A percentile compares a stretch with the other conserved stretches of the same genome.
Conservation (phyloP, 2,329 filamentous ascomycete species). For the Ascochyta pisi region DNA sequence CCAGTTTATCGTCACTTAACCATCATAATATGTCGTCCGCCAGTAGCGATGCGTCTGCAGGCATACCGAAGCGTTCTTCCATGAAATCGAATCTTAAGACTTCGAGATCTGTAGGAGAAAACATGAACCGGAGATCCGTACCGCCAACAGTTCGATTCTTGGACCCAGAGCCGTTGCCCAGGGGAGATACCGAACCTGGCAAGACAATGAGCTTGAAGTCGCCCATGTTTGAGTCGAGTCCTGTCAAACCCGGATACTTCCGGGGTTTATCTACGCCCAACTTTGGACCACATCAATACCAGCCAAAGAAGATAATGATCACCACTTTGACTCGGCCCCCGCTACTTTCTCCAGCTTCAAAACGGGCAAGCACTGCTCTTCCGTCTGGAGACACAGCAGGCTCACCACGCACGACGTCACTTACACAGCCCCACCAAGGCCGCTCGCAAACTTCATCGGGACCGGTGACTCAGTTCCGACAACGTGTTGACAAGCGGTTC, state of each 20-base stretch:
- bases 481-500: constrained; percentile 22
- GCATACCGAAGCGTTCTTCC: constrained; percentile 21
- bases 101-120: constrained; percentile 21
- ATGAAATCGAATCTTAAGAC: constrained; percentile 34
- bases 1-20: constrained; percentile 21
- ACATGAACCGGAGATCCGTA: constrained; percentile 23
- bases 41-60: constrained; percentile 8
- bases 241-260: constrained; percentile 6
- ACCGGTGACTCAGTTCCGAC: constrained; percentile 12
- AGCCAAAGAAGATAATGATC: constrained; percentile 7
- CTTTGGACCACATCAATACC: constrained; percentile 15
- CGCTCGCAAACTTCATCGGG: constrained; percentile 7
- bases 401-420: constrained; percentile 3
- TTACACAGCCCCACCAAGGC: constrained; percentile 14
- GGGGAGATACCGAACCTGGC: constrained; percentile 3
- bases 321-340: constrained; percentile 10
- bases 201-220: background rate
- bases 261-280: constrained; percentile 16
- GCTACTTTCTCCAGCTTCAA: constrained; percentile 7
- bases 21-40: constrained; percentile 28
- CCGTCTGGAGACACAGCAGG: background rate
- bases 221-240: background rate
- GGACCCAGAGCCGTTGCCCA: constrained; percentile 26
- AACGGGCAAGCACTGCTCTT: constrained; percentile 5
- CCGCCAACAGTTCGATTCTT: constrained; percentile 35